phyloP scores from a whole-genome alignment of 257 asterid species.

The Euphrasia confusa region DNA sequence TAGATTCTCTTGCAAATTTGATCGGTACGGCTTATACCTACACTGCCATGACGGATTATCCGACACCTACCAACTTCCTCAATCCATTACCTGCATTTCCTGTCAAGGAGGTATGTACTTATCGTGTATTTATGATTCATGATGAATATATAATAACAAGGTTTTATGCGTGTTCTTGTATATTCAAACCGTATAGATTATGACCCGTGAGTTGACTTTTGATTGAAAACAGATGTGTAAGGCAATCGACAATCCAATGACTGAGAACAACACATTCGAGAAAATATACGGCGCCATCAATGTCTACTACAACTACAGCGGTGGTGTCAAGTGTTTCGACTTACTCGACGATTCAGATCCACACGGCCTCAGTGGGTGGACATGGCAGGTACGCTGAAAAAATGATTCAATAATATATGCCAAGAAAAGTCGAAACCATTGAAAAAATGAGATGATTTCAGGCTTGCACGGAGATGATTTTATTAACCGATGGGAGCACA shows the following conservation, averaged over 20 bases:
- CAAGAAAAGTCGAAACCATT: not conserved
- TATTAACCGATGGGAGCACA: slow-evolving; percentile 50
- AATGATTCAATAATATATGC: too few relatives aligned
- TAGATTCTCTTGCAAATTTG: slow-evolving; percentile 46
- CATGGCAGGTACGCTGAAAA: slow-evolving; percentile 68
- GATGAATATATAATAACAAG: too few relatives aligned
- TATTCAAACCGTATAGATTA: not conserved
- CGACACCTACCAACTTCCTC: slow-evolving; percentile 75
- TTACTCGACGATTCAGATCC: slow-evolving; percentile 58
- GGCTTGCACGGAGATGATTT: slow-evolving; percentile 88
- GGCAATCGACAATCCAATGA: slow-evolving; percentile 64
- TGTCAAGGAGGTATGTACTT: slow-evolving; percentile 53
- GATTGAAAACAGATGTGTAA: slow-evolving; percentile 63
- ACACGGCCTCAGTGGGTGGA: slow-evolving; percentile 77
- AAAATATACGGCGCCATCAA: slow-evolving; percentile 61
- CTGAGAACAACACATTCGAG: slow-evolving; percentile 51
- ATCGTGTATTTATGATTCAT: too few relatives aligned
- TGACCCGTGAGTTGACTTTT: not conserved
- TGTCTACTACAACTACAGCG: slow-evolving; percentile 66
- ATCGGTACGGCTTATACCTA: slow-evolving; percentile 51
- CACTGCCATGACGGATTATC: slow-evolving; percentile 96
- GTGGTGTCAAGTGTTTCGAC: slow-evolving; percentile 56
- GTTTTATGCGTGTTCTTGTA: too few relatives aligned
- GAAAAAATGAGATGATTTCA: slow-evolving; percentile 21
- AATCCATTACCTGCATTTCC: slow-evolving; percentile 89